phyloP scores from a whole-genome alignment of 1,284 basidiomycete genomes.

The Coniophora puteana region DNA sequence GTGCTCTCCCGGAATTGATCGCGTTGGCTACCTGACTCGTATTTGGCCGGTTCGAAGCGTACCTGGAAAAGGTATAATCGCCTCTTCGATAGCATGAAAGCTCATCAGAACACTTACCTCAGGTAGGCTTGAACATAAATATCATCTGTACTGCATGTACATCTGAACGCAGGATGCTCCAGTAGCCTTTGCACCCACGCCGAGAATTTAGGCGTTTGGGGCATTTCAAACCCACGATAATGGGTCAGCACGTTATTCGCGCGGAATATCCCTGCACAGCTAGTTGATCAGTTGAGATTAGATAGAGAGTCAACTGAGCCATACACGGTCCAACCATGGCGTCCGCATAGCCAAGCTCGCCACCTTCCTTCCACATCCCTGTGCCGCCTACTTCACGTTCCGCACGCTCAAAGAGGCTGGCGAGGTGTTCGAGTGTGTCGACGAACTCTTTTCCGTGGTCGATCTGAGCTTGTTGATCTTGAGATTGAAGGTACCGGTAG shows the following conservation, averaged over 20 bases:
- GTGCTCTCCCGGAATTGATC: conserved; percentile 56
- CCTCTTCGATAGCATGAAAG: background rate
- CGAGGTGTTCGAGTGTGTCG: conserved; percentile 50
- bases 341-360: conserved; percentile 63
- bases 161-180: conserved; percentile 59
- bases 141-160: conserved; percentile 67
- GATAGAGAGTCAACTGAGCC: background rate
- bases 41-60: conserved; percentile 70
- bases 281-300: background rate
- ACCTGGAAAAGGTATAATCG: conserved; percentile 35
- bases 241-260: conserved; percentile 63
- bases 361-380: conserved; percentile 54
- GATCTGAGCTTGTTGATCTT: conserved; percentile 56
- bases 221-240: conserved; percentile 64
- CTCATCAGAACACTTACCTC: conserved; percentile 34
- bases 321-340: conserved; percentile 74
- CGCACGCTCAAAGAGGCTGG: conserved; percentile 55
- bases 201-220: conserved; percentile 42
- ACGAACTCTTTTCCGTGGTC: conserved; percentile 55
- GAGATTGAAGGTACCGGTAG: conserved; percentile 77
- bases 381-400: conserved; percentile 43
- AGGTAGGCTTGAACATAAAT: conserved; percentile 79
- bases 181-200: conserved; percentile 56
- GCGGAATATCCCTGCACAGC: conserved; percentile 56
- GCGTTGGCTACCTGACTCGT: conserved; percentile 71